A percentile compares a stretch with the other conserved stretches of the same genome.
phyloP scores from a whole-genome alignment of 495 filamentous ascomycete species.

The Neurospora sp. region DNA sequence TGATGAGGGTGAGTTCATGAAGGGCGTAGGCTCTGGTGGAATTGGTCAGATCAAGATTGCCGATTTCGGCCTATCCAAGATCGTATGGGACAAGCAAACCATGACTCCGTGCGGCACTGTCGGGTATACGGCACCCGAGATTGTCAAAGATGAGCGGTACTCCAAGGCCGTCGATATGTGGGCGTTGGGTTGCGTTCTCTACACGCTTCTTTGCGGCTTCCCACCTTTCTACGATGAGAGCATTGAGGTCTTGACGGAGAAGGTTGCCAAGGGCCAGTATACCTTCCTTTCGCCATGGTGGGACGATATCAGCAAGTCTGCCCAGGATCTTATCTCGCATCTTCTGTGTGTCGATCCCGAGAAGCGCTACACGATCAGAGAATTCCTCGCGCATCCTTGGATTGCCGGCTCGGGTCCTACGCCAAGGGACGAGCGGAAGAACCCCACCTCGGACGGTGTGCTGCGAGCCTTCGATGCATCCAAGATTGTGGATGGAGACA shows the following conservation, averaged over 20 bases:
- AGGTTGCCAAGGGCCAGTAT: slow-evolving; percentile 92
- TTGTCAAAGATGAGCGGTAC: slow-evolving; percentile 97
- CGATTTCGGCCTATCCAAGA: slow-evolving; percentile 93
- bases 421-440: slow-evolving; percentile 53
- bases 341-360: slow-evolving; percentile 88
- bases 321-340: slow-evolving; percentile 89
- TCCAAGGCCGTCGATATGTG: slow-evolving; percentile 99
- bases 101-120: slow-evolving; percentile 99
- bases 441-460: slow-evolving; percentile 29
- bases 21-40: slow-evolving; percentile 75
- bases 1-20: slow-evolving; percentile 89
- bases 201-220: slow-evolving; percentile 93
- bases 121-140: slow-evolving; percentile 97
- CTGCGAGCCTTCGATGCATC: slow-evolving; percentile 44
- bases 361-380: slow-evolving; percentile 75
- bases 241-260: slow-evolving; percentile 93
- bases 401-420: slow-evolving; percentile 51
- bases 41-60: slow-evolving; percentile 96
- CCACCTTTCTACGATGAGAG: slow-evolving; percentile 98
- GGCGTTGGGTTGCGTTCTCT: slow-evolving; percentile 93
- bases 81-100: slow-evolving; percentile 97
- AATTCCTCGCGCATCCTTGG: slow-evolving; percentile 91
- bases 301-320: slow-evolving; percentile 95
- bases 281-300: slow-evolving; percentile 98
- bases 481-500: slow-evolving; percentile 47